Evolutionary conservation across 208 protist species (phyloP), one percentile per base, ranked within the genome.

Genomic region (Trypanosoma brucei): DNA sequence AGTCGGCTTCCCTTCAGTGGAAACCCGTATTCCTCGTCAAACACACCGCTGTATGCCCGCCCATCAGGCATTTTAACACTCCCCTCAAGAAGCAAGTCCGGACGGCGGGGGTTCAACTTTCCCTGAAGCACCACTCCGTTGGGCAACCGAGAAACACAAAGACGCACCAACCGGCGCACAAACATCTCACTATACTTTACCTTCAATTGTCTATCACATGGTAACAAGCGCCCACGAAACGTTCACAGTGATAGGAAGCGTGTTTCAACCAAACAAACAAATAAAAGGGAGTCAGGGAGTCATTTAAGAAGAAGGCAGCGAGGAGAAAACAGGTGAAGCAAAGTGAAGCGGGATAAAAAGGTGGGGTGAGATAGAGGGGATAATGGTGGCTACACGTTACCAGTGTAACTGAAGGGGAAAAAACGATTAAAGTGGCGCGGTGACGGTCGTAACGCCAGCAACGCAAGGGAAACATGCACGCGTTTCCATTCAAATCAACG

Each of bases 41-140:
- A 96, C 4, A 38, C 49, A 3, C 91, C 91, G 60, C 71, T 78
- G 65, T 82, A 96, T 39, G 83, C 72, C 34, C 88, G 87, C 4
- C 91, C 91, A 37, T 96, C 91, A 0, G 85, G 81, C 7, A 91
- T 67, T 7, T 77, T 82, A 1, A 78, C 84, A 11, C 70, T 70
- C 1, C 90, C 90, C 33, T 83, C 78, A 37, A 93, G 72, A 14
- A 93, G 68, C 35, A 73, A 63, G 2, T 77, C 67, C 13, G 59
- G 58, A 4, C 75, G 75, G 0, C 51, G 54, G 1, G 86, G 90
- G 55, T 92, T 86, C 13, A 90, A 59, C 14, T 73, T 78, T 14
- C 90, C 90, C 7, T 86, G 72, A 1, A 95, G 75, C 7, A 92
- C 65, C 0, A 86, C 77, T 4, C 85, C 85, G 59, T 83, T 86